These are phyloP conservation scores for Berkeleyomyces basicola DNA, from an alignment of 2,329 filamentous ascomycete species.

Conservation along the genomic window DNA sequence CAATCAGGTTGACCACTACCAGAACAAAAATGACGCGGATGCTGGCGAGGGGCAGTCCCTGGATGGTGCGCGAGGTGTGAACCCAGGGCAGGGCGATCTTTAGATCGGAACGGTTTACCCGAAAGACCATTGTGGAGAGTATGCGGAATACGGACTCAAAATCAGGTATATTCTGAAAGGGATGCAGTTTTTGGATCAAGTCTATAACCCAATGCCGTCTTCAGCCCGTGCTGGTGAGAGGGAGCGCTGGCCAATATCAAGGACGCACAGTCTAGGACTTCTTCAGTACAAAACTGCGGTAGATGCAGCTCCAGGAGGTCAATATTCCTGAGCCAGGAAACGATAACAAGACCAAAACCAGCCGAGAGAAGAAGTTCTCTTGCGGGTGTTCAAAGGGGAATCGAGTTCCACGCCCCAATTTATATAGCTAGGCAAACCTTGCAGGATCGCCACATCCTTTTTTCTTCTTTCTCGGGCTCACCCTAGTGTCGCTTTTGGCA, in stretches of 20 bases:
- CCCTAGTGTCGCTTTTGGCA: not conserved
- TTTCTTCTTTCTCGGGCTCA: not conserved
- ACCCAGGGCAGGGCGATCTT: slow-evolving; percentile 9
- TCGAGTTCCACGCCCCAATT: too few species aligned
- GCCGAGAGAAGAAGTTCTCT: too few species aligned
- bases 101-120: not conserved
- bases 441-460: not conserved
- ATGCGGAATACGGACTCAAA: not conserved
- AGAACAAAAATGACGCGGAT: slow-evolving; percentile 36
- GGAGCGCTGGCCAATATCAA: too few species aligned
- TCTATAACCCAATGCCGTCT: not conserved
- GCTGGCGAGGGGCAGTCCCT: slow-evolving; percentile 10
- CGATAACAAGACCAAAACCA: too few species aligned
- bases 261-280: too few species aligned
- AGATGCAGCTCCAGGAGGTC: too few species aligned
- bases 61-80: slow-evolving; percentile 11
- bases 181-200: not conserved
- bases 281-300: too few species aligned
- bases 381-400: too few species aligned
- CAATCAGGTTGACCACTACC: slow-evolving; percentile 31
- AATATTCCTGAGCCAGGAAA: too few species aligned
- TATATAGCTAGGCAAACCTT: not conserved
- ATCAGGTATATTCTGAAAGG: not conserved
- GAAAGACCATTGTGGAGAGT: not conserved
- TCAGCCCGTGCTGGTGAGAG: too few species aligned